Evolutionary conservation across 495 filamentous ascomycete species (phyloP).

Genomic region (Xylaria scruposa): DNA sequence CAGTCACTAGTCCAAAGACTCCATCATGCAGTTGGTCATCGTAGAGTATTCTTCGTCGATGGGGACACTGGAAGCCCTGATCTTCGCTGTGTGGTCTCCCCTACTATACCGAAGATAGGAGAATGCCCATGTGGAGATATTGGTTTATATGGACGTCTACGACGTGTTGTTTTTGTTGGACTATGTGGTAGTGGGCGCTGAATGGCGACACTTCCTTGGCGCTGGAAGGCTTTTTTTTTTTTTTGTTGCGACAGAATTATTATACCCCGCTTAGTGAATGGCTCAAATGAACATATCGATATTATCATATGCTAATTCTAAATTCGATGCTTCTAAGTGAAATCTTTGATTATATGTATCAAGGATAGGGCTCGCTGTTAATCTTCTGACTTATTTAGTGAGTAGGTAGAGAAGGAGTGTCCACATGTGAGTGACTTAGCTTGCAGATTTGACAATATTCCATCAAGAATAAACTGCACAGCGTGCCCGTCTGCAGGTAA

Average conservation of each 20-base stretch:
- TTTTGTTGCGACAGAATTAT: slow-evolving; percentile 20
- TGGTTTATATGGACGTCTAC: slow-evolving; percentile 13
- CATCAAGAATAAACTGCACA: too few species aligned
- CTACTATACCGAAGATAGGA: neutral
- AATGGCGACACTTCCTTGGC: neutral
- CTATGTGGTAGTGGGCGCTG: neutral
- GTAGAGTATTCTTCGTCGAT: neutral
- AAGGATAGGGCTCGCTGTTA: neutral
- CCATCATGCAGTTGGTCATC: neutral
- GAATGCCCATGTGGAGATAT: neutral
- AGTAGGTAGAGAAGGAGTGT: neutral
- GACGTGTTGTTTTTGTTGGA: slow-evolving; percentile 15
- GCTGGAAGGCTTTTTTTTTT: slow-evolving; percentile 13
- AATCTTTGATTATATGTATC: neutral
- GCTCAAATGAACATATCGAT: slow-evolving; percentile 10
- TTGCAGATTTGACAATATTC: too few species aligned
- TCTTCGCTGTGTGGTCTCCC: neutral
- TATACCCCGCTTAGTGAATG: slow-evolving; percentile 26
- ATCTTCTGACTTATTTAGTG: neutral
- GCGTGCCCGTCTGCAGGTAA: too few species aligned
- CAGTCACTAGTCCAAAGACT: slow-evolving; percentile 4
- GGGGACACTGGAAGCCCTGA: neutral
- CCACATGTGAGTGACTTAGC: neutral
- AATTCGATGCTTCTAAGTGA: neutral
- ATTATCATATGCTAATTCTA: neutral